Conservation (phyloP, 2,329 filamentous ascomycete species). For the Fusarium drepaniforme region DNA sequence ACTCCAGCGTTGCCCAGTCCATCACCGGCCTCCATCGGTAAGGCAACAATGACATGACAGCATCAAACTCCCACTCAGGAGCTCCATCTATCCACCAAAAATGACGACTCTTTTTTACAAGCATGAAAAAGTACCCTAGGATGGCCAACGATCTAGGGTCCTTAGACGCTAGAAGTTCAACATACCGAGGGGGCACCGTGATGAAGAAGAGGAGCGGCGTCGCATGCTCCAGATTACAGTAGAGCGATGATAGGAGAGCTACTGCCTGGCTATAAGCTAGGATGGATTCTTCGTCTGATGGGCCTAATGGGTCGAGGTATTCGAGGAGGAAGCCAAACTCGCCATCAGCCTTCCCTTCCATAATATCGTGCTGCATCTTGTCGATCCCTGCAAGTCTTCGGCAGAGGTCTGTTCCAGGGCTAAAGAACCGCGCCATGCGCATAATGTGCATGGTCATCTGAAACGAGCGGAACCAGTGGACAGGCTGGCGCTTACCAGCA, state of each 20-base stretch:
- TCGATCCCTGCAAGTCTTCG: background rate
- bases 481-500: background rate
- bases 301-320: background rate
- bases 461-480: background rate
- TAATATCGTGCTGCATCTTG: background rate
- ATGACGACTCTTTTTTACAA: background rate
- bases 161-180: background rate
- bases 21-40: background rate
- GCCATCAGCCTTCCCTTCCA: background rate
- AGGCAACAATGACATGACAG: background rate
- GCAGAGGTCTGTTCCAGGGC: background rate
- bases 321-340: background rate
- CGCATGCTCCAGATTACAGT: background rate
- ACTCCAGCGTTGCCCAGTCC: background rate
- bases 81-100: background rate
- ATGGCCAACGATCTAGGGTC: background rate
- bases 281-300: background rate
- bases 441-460: background rate
- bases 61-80: background rate
- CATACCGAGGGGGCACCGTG: background rate
- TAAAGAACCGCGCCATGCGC: background rate
- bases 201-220: background rate
- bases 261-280: background rate
- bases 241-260: background rate
- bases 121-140: background rate